These are phyloP conservation scores for Anisodus acutangulus DNA, from an alignment of 257 asterid genomes.

Conservation along the genomic window DNA sequence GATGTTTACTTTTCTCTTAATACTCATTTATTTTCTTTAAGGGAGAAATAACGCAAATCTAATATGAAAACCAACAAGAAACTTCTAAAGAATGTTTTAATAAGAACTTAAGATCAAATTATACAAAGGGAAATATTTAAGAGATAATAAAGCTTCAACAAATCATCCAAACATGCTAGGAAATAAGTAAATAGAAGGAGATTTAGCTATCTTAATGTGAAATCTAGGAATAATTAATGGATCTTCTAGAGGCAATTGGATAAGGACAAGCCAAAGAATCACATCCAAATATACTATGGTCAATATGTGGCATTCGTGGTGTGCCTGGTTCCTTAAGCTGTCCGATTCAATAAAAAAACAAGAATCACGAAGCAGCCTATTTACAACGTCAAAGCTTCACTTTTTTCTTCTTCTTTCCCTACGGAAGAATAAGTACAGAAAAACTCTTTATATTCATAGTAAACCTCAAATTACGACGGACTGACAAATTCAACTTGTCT, in stretches of 20 bases:
- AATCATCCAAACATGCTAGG: background rate
- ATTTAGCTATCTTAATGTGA: slow-evolving; percentile 10
- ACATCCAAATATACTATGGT: background rate
- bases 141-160: background rate
- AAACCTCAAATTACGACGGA: background rate
- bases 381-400: background rate
- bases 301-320: background rate
- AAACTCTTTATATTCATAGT: background rate
- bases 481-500: background rate
- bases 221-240: slow-evolving; percentile 17
- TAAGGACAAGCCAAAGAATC: background rate
- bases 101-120: background rate
- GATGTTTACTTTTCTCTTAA: background rate
- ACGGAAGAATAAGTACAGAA: background rate
- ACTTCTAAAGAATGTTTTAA: background rate
- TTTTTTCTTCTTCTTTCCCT: background rate
- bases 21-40: background rate
- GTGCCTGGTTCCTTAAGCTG: background rate
- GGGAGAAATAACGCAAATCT: background rate
- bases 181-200: background rate
- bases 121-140: background rate
- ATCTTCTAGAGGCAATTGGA: background rate
- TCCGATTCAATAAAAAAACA: background rate
- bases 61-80: background rate
- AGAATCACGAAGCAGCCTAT: background rate